Evolutionary conservation across 306 rosid genomes (phyloP), one percentile per base, ranked within the genome.

Genomic region (Prunus mira): DNA sequence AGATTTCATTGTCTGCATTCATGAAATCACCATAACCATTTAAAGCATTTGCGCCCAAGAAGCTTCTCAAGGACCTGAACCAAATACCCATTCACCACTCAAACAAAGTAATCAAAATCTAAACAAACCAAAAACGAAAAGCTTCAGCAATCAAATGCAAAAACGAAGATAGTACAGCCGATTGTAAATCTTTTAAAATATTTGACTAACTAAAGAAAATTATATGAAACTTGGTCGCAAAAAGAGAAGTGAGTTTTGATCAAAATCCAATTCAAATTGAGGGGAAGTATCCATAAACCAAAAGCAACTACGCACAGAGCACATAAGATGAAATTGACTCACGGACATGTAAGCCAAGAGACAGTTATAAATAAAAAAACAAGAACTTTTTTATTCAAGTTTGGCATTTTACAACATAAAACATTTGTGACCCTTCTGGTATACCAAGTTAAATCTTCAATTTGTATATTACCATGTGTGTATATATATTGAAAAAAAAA

Each of bases 51-150:
- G 87, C 88, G 87, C 78, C 91, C 91, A 88, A 88, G 91, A 85
- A 91, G 93, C 96, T 91, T 88, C 81, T 85, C 93, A 91, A 74
- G 75, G 83, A 88, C 90, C 91, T 88, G 96, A 87, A 88, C 75
- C 90, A 87, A 90, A 88, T 75, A 88, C 82, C 89, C 85, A 87
- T 80, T 75, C 81, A 87, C 75, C 81, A 79, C 89, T 82, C 85
- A 87, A 86, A 86, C 82, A 71, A 38, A 82, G 79, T 78, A 79
- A 84, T 73, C 64, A 86, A 86, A 38, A 78, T 55, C 78, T 65
- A 80, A 66, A 24, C 68, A 47, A 55, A 85, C 34, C 73, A 52
- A 61, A 68, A 65, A 17, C 2, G 41, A 41, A 76, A 30, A 71
- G 71, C 41, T 69, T 52, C 25, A 20, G 30, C 65, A 62, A 19